Conservation (phyloP, 129 eudicot species). For the Flaveria trinervia region DNA sequence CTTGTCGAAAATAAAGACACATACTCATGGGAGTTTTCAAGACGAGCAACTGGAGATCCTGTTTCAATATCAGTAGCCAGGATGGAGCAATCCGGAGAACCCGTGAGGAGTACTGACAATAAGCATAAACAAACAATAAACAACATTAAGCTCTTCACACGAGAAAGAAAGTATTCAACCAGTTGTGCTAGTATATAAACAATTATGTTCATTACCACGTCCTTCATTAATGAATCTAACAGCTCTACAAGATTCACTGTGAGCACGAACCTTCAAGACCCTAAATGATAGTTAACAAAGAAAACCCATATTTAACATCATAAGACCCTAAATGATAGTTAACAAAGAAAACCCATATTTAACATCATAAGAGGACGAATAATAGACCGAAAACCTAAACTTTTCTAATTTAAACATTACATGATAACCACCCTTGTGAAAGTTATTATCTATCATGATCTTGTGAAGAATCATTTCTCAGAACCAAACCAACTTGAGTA, state of each 20-base stretch:
- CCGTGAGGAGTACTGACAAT: slow-evolving; percentile 69
- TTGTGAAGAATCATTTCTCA: no score
- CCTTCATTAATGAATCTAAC: slow-evolving; percentile 89
- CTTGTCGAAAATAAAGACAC: slow-evolving; percentile 24
- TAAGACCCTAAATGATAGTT: slow-evolving; percentile 5
- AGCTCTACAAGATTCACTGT: slow-evolving; percentile 81
- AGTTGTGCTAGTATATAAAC: neutral
- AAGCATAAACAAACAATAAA: slow-evolving; percentile 9
- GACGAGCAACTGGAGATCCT: slow-evolving; percentile 68
- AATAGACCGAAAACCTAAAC: neutral
- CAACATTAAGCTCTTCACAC: slow-evolving; percentile 1
- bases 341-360: neutral
- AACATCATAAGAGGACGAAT: neutral
- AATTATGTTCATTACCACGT: slow-evolving; percentile 54
- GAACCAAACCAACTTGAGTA: neutral
- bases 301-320: neutral
- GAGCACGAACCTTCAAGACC: slow-evolving; percentile 78
- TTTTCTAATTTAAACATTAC: neutral
- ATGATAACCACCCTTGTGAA: slow-evolving; percentile 2
- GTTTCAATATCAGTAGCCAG: slow-evolving; percentile 89
- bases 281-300: slow-evolving; percentile 38
- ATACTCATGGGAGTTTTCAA: slow-evolving; percentile 76
- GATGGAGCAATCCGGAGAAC: slow-evolving; percentile 88
- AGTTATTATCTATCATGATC: neutral
- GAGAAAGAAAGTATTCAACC: neutral